Percentiles rank a stretch among this genome's conserved stretches.
Conservation (phyloP, 2,329 filamentous ascomycete species). For the Rhynchosporium graminicola region DNA sequence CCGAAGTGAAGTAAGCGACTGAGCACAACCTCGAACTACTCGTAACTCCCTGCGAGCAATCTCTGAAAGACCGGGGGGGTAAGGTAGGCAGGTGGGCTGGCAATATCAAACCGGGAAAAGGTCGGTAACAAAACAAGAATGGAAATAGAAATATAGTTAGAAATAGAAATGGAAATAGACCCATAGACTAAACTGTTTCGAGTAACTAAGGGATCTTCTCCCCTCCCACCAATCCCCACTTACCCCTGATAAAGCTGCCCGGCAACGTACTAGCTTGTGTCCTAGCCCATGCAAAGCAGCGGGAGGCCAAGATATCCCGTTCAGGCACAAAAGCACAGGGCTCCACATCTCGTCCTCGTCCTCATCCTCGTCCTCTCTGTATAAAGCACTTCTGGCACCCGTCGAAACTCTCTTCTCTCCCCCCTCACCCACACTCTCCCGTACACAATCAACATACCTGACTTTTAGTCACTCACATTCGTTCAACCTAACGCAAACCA, state of each 20-base stretch:
- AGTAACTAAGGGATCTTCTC: neutral
- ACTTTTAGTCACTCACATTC: conserved; percentile 41
- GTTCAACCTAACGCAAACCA: conserved; percentile 29
- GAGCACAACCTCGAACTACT: neutral
- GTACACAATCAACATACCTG: conserved; percentile 24
- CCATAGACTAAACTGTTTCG: neutral
- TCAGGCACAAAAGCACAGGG: neutral
- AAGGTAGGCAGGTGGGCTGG: neutral
- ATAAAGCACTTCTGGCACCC: conserved; percentile 28
- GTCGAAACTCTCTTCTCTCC: conserved; percentile 17
- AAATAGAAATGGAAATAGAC: neutral
- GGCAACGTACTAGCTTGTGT: neutral
- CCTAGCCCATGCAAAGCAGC: conserved; percentile 4
- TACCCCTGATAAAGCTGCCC: conserved; percentile 3
- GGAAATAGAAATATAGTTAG: neutral
- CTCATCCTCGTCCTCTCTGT: conserved; percentile 18
- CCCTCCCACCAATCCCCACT: conserved; percentile 6
- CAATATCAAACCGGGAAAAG: neutral
- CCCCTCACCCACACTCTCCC: conserved; percentile 32
- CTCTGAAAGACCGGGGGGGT: conserved; percentile 2
- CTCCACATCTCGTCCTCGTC: neutral
- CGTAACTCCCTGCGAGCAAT: conserved; percentile 4
- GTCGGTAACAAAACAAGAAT: neutral
- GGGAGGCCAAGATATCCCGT: conserved; percentile 6
- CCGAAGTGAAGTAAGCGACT: conserved; percentile 4